phyloP scores from a whole-genome alignment of 306 rosid genomes.

The Gastrolobium villosum region DNA sequence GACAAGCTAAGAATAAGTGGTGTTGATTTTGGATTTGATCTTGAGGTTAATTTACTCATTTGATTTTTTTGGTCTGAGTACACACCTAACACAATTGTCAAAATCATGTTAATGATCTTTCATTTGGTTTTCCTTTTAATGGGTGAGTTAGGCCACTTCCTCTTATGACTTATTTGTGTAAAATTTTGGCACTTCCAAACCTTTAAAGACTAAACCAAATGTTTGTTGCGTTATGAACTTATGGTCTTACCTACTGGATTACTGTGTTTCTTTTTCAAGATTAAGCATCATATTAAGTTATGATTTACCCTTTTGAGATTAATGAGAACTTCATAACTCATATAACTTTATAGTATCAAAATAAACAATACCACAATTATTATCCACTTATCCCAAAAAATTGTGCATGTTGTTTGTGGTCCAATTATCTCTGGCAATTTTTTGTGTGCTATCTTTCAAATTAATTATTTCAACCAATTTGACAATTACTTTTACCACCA shows the following conservation, averaged over 20 bases:
- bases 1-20: constrained; percentile 41
- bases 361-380: background rate
- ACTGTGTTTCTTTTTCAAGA: constrained; percentile 43
- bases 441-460: background rate
- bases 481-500: background rate
- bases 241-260: constrained; percentile 41
- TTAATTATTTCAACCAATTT: constrained; percentile 17
- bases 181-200: constrained; percentile 24
- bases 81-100: constrained; percentile 40
- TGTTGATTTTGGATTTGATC: constrained; percentile 47
- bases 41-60: constrained; percentile 51
- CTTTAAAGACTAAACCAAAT: constrained; percentile 12
- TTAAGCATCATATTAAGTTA: constrained; percentile 6
- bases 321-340: constrained; percentile 19
- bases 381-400: background rate
- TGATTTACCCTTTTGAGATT: background rate
- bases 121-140: constrained; percentile 37
- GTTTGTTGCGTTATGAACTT: constrained; percentile 43
- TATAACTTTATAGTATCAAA: background rate
- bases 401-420: constrained; percentile 26
- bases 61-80: constrained; percentile 43
- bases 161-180: constrained; percentile 39
- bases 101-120: constrained; percentile 40
- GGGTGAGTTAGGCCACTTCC: constrained; percentile 24
- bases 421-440: background rate